Evolutionary conservation across 2,329 filamentous ascomycete species (phyloP), one percentile per base, ranked within the genome.

Genomic region (Akanthomyces lecanii): DNA sequence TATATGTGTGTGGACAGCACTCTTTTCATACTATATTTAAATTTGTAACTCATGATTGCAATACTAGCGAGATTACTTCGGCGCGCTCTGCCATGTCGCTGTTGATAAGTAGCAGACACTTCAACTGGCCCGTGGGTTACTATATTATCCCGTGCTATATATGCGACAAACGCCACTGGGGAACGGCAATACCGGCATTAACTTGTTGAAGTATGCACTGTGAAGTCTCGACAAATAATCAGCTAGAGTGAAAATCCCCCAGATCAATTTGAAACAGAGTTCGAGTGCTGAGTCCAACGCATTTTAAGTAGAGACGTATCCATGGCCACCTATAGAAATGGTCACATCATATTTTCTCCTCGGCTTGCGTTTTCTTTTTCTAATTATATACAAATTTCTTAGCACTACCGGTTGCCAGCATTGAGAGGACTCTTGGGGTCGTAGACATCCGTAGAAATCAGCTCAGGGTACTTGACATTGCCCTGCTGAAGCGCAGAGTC

Each of bases 391-490:
- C 5, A 8, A 11, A 11, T 2, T 36, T 10, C 4, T 11, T 2
- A 11, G 10, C 33, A 36, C 8, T 66, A 75, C 65, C 71, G 71
- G 65, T 74, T 80, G 30, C 82, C 82, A n/a, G 79, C 81, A 75
- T 88, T 88, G 64, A 87, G 76, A n/a, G 83, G 80, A 72, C 85
- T 86, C 71, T 85, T 78, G 60, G 80, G 72, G 70, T 88, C 85
- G 71, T 78, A 88, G 25, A 85, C 79, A 66, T 83, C 81, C 12
- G 78, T 83, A 14, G 83, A 79, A 71, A 86, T 86, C 63, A 82
- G 69, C 18, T 82, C 81, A 1, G 84, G 82, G 69, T 86, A 86
- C 66, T 71, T 66, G 55, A 86, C 75, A 14, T 75, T 80, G 28
- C 82, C 83, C 71, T 85, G 82, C 70, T 73, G 76, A 67, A 86